Evolutionary conservation across 2,329 filamentous ascomycete species (phyloP).

Genomic region (Sclerotinia subarctica): DNA sequence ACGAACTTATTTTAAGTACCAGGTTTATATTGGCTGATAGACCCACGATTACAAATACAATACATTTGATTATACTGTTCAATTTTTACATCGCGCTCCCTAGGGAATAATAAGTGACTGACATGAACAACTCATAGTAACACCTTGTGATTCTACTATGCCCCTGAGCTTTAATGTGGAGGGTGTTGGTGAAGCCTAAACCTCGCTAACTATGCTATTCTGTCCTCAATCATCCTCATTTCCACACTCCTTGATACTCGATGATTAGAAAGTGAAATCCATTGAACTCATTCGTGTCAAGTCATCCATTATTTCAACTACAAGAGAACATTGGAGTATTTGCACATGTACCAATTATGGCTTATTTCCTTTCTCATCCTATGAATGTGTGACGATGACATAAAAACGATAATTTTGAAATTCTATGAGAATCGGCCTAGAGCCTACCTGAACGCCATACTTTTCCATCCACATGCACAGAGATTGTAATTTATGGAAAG

Average conservation of each 20-base stretch:
- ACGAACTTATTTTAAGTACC: conserved; percentile 32
- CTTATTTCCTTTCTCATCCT: background rate
- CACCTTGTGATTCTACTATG: background rate
- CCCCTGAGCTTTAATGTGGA: too few relatives aligned
- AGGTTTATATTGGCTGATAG: conserved; percentile 37
- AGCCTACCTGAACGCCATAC: conserved; percentile 48
- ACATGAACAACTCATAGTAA: background rate
- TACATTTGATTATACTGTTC: conserved; percentile 16
- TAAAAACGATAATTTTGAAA: conserved; percentile 17
- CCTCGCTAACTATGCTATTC: background rate
- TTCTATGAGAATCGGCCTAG: conserved; percentile 35
- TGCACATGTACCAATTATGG: background rate
- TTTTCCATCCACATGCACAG: conserved; percentile 39
- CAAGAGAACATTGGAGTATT: background rate
- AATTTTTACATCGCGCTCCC: background rate
- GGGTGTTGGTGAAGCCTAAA: background rate
- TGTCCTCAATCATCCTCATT: background rate
- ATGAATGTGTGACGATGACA: conserved; percentile 25
- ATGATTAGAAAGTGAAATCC: background rate
- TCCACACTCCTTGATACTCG: background rate
- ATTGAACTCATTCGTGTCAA: background rate
- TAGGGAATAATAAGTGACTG: background rate
- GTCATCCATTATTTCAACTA: background rate
- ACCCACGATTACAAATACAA: conserved; percentile 32
- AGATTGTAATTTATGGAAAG: conserved; percentile 31